A percentile compares a stretch with the other conserved stretches of the same genome.
phyloP scores from a whole-genome alignment of 2,329 filamentous ascomycete species.

The Fusarium sp. region DNA sequence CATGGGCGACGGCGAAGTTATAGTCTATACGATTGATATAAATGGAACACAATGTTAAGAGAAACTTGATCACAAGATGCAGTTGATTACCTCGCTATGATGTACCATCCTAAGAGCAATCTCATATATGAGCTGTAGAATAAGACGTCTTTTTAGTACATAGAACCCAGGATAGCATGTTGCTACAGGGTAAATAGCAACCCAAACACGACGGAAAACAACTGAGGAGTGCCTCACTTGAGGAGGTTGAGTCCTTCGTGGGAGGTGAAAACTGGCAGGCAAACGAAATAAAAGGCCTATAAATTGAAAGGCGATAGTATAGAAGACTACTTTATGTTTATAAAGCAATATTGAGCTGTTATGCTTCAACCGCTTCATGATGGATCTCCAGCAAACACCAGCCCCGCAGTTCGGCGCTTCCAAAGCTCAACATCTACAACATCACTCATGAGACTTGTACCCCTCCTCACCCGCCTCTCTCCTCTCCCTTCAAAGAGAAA shows the following conservation, averaged over 20 bases:
- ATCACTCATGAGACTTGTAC: neutral
- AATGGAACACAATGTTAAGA: neutral
- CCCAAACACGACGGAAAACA: no score
- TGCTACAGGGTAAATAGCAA: neutral
- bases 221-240: no score
- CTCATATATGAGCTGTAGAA: neutral
- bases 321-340: accelerated
- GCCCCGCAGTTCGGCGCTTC: constrained; percentile 10
- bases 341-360: neutral
- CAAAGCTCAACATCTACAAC: constrained; percentile 1
- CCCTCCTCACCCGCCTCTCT: neutral
- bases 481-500: accelerated
- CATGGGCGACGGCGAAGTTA: neutral
- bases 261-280: no score
- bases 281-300: neutral
- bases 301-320: neutral
- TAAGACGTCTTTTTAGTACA: neutral
- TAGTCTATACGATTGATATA: neutral
- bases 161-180: neutral
- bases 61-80: neutral
- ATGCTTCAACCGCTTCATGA: neutral
- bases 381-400: neutral
- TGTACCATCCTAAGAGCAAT: neutral
- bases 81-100: neutral
- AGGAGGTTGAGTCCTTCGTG: no score